Evolutionary conservation across 257 asterid species (phyloP).

Genomic region (Solanum ahanhuiri): DNA sequence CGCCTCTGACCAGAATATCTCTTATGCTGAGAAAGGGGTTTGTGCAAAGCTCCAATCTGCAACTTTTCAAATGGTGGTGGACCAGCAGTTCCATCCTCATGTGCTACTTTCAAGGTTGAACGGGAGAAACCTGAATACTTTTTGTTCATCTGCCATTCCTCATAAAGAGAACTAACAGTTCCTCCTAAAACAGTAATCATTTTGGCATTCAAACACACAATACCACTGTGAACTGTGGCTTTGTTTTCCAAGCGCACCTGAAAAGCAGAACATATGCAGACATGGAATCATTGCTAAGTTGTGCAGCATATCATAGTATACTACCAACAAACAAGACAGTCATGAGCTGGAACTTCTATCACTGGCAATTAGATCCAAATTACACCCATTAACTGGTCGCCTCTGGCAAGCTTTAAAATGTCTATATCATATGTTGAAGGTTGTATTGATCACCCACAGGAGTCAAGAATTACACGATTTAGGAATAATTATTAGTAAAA

Average conservation of each 20-base stretch:
- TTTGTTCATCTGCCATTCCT: constrained; percentile 80
- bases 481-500: background rate
- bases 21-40: constrained; percentile 14
- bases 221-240: constrained; percentile 42
- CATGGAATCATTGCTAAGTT: background rate
- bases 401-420: background rate
- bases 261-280: constrained; percentile 14
- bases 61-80: constrained; percentile 83
- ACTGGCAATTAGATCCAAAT: background rate
- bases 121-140: constrained; percentile 62
- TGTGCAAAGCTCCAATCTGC: constrained; percentile 34
- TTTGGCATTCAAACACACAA: constrained; percentile 55
- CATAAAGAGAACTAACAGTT: constrained; percentile 64
- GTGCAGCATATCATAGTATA: background rate
- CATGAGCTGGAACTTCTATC: background rate
- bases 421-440: background rate
- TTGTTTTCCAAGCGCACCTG: constrained; percentile 61
- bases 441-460: background rate
- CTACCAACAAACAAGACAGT: background rate
- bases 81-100: constrained; percentile 39
- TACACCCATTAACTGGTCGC: background rate
- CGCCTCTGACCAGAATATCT: constrained; percentile 14
- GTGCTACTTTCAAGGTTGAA: constrained; percentile 30
- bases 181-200: constrained; percentile 57
- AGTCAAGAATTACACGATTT: background rate